Base-by-base conservation (phyloP, 2,329 filamentous ascomycete genomes). In the Monosporascus sp. region DNA sequence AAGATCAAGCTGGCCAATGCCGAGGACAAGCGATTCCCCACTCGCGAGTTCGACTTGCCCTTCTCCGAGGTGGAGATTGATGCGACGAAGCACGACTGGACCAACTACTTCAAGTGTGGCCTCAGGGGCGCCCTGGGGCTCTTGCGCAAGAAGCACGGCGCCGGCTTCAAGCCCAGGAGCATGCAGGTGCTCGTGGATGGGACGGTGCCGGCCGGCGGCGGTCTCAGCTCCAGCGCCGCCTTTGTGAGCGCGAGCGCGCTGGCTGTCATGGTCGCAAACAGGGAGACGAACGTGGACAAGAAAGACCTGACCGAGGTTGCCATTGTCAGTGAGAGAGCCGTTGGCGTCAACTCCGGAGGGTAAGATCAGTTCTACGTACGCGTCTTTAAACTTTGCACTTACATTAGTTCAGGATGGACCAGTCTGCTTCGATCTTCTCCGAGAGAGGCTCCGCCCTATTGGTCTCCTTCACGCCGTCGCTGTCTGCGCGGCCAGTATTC, bases 41-140 rank as follows among this genome's bases (percentile, higher is more conserved):
- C 85, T 1, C 82, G 83, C 60, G 84, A 89, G 62, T 95, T 97
- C 68, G 79, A 84, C 46, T 79, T 97, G 8, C 82, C 88, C 2
- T 67, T 73, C 31, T 76, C 79, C 57, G 76, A 78, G 11, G 79
- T 93, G n/a, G 81, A 87, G 22, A 96, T 99, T 63, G 91, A 97
- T 70, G 82, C 90, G 7, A 85, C 84, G 19, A 82, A 87, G 61
- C 88, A 95, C 60, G 91, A 97, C 73, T 99, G 94, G 94, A 89
- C 91, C 54, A 99, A 97, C 70, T 99, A 99, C 78, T 97, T 99
- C 82, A 95, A 94, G 75, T 89, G 91, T 51, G 94, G 94, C 0
- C 77, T 97, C 49, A 78, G 84, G 37, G 94, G 92, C 31, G 93
- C 93, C 1, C 74, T 96, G 52, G 82, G 89, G 63, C 78, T 96